Evolutionary conservation across 2,329 filamentous ascomycete species (phyloP), one percentile per base, ranked within the genome.

Genomic region (Aureobasidium lini): DNA sequence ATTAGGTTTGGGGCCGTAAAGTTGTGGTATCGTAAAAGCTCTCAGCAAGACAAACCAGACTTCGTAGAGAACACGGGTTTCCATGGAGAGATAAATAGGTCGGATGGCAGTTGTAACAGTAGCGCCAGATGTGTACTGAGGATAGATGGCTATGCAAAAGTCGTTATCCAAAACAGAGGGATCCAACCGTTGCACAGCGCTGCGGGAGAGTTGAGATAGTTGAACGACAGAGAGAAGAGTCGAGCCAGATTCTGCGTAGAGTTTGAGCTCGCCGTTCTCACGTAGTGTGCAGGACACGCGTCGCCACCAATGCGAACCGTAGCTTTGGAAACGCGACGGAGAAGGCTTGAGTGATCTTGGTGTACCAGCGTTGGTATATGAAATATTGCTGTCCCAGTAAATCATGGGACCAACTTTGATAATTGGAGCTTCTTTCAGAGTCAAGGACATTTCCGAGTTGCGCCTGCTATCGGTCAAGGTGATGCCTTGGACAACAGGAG

Each of bases 31-130:
- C 0, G 93, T 90, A 71, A 96, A 96, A 0, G 93, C 91, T 63
- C 93, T 84, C 32, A 99, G 73, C 9, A 99, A 77, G 6, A 96
- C 92, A 67, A 95, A 93, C 94, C 94, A 99, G 11, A 96, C 94
- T 71, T 99, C 94, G 67, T 95, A 96, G n/a, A 95, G 79, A 6
- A 95, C 85, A 43, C 92, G 84, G 29, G 84, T 92, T 66, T 97
- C 93, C 46, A 96, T 75, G 3, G 90, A 88, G 36, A 99, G 79
- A 70, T 95, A 96, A 37, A 97, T 86, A 0, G 94, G 93, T n/a
- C 89, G 85, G 61, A 90, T 86, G 31, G 93, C 83, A 6, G 88
- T 87, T 28, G 61, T 67, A 16, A 87, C 82, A 2, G 84, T 87
- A 1, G 89, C 83, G 18, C 84, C 84, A 9, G 88, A 81, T 0